Evolutionary conservation across 2,329 filamentous ascomycete species (phyloP), one percentile per base, ranked within the genome.

Genomic region (Ophiostoma piceae): DNA sequence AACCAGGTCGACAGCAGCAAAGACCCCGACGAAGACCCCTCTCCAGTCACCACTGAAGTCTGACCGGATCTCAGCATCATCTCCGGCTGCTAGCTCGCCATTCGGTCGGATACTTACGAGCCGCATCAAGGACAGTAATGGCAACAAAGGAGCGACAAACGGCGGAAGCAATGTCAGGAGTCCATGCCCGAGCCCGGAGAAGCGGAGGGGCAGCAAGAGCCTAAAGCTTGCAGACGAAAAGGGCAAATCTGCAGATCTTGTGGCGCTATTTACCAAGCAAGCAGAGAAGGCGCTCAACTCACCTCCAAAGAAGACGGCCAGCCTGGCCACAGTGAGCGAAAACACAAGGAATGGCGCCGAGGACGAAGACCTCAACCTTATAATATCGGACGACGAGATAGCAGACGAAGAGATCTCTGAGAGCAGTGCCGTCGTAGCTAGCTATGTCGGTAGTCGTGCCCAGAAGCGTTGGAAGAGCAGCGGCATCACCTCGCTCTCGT

Each of bases 181-280:
- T 71, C 77, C 79, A 6, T 84, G 80, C 71, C 76, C 78, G 19
- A 85, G 84, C 72, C 84, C 84, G 0, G 78, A 82, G 70, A 83
- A 82, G 74, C 79, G 75, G 71, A 51, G 69, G 9, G 68, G 43
- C 14, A 47, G 60, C 32, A 41, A 43, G 11, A 32, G 51, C 1
- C 29, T 73, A 62, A 78, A 74, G 79, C 76, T 78, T 32, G 80
- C 79, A 70, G 77, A 77, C 6, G 84, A 85, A 68, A 85, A 82
- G 73, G 83, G 82, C 5, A 85, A 84, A 72, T 84, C 83, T 7
- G 85, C 82, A 3, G 84, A 89, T 73, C 79, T 90, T 16, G 80
- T 84, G 74, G 82, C 84, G 0, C 80, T 89, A 22, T 90, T 90
- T 73, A 87, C 86, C 22, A 87, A 83, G 67, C 87, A 90, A 76